Evolutionary conservation across 257 asterid species (phyloP).

Genomic region (Ilex asprella): DNA sequence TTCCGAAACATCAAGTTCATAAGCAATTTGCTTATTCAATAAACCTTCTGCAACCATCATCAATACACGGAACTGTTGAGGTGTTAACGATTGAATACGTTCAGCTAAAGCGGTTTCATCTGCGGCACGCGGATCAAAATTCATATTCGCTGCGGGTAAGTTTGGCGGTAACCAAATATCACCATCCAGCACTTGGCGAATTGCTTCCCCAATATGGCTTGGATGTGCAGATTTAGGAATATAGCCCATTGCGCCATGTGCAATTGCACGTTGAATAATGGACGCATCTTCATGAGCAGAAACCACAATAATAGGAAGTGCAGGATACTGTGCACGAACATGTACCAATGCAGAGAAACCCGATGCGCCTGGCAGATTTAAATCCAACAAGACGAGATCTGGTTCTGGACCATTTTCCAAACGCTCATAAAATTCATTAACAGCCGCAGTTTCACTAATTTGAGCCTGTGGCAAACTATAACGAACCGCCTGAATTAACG

Average conservation of each 20-base stretch:
- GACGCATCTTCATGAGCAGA: neutral
- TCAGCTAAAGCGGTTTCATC: neutral
- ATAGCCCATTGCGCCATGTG: neutral
- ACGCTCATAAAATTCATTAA: neutral
- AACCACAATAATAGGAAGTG: neutral
- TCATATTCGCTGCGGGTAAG: no score
- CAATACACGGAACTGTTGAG: neutral
- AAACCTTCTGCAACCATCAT: neutral
- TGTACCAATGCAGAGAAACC: neutral
- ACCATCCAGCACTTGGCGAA: neutral
- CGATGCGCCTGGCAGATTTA: neutral
- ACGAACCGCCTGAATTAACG: neutral
- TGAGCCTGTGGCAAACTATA: neutral
- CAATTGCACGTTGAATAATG: neutral
- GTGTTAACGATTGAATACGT: neutral
- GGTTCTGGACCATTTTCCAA: neutral
- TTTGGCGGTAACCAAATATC: neutral
- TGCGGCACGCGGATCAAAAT: neutral
- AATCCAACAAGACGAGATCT: neutral
- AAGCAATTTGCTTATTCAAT: neutral
- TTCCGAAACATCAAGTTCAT: neutral
- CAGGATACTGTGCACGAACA: neutral
- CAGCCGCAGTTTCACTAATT: neutral
- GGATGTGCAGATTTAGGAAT: neutral
- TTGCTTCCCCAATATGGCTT: neutral